Conservation (phyloP, 1,139 yeast species). For the Candida dubliniensis region DNA sequence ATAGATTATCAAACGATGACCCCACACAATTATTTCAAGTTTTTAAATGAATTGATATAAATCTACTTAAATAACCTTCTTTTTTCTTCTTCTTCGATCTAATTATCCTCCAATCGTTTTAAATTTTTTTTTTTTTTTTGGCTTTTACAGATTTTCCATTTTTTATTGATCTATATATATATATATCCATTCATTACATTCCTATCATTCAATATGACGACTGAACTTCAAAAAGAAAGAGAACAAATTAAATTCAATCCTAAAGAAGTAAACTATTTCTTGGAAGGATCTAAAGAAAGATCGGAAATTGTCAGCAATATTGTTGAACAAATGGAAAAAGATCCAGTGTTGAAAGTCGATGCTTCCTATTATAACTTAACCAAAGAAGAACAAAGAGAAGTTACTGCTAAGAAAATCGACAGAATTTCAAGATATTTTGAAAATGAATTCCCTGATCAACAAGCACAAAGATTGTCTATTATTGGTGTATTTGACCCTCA, state of each 20-base stretch:
- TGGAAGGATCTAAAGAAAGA: slow-evolving; percentile 41
- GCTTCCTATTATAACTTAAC: slow-evolving; percentile 37
- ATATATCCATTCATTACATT: neutral
- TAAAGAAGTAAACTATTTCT: slow-evolving; percentile 41
- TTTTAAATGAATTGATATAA: neutral
- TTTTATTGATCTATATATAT: neutral
- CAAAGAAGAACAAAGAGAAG: slow-evolving; percentile 40
- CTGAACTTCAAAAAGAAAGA: slow-evolving; percentile 9
- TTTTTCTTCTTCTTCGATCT: neutral
- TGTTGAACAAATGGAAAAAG: slow-evolving; percentile 48
- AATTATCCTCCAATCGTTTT: neutral
- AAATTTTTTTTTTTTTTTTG: neutral
- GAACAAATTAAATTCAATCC: slow-evolving; percentile 30
- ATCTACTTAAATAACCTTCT: neutral
- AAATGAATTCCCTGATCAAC: slow-evolving; percentile 32
- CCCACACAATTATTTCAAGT: neutral
- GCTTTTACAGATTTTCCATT: neutral
- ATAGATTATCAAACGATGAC: neutral
- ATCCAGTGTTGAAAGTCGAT: slow-evolving; percentile 40
- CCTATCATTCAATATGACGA: neutral
- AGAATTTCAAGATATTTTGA: slow-evolving; percentile 46
- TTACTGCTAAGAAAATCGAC: slow-evolving; percentile 43
- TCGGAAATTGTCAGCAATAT: slow-evolving; percentile 32
- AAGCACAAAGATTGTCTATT: slow-evolving; percentile 36
- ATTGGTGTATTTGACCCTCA: slow-evolving; percentile 48